phyloP scores from a whole-genome alignment of 1,284 basidiomycete genomes.

The Rhodotorula sp. region DNA sequence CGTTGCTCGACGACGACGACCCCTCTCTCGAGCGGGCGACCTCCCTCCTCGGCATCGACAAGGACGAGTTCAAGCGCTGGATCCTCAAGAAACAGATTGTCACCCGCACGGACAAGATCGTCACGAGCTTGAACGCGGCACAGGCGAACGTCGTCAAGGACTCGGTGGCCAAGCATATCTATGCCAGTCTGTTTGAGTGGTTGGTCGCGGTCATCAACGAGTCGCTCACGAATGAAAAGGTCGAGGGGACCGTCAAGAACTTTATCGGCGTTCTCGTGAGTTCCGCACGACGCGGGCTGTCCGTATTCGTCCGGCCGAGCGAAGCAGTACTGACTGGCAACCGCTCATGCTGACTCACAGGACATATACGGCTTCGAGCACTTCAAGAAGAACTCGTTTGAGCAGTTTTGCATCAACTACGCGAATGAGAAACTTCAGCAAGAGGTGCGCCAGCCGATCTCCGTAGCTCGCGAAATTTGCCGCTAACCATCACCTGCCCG shows the following conservation, averaged over 20 bases:
- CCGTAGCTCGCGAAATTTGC: neutral
- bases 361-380: slow-evolving; percentile 83
- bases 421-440: slow-evolving; percentile 98
- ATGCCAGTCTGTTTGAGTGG: slow-evolving; percentile 99
- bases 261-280: slow-evolving; percentile 91
- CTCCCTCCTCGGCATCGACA: slow-evolving; percentile 82
- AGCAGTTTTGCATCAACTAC: slow-evolving; percentile 99
- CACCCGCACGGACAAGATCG: slow-evolving; percentile 92
- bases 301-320: too few relatives aligned
- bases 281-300: neutral
- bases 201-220: slow-evolving; percentile 96
- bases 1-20: slow-evolving; percentile 81
- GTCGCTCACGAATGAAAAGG: slow-evolving; percentile 86
- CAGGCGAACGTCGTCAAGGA: slow-evolving; percentile 96
- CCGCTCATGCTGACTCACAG: neutral
- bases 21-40: slow-evolving; percentile 76
- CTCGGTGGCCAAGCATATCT: slow-evolving; percentile 97
- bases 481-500: neutral
- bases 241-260: slow-evolving; percentile 82
- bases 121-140: slow-evolving; percentile 76
- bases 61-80: slow-evolving; percentile 98
- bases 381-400: slow-evolving; percentile 98
- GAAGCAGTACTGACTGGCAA: neutral
- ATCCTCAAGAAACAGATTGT: slow-evolving; percentile 96
- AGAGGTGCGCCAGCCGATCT: slow-evolving; percentile 59